phyloP scores from a whole-genome alignment of 371 early-diverging fungal genomes.

The Zopfochytrium polystomum region DNA sequence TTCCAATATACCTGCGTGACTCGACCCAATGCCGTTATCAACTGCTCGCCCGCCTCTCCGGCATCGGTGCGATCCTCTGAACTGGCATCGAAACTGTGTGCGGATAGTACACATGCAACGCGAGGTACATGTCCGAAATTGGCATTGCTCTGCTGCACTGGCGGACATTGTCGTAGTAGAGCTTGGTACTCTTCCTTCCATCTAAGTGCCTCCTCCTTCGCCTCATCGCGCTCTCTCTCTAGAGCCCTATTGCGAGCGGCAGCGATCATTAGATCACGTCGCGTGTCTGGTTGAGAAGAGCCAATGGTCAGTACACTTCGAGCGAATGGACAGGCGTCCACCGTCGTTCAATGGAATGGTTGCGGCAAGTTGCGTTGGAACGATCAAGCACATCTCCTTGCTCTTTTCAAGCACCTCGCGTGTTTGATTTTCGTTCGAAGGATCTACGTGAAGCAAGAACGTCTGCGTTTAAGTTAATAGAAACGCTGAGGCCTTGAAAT shows the following conservation, averaged over 20 bases:
- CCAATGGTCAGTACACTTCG: no score
- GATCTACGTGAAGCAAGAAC: constrained; percentile 27
- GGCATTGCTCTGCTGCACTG: neutral
- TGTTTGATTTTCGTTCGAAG: constrained; percentile 30
- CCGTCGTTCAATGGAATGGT: no score
- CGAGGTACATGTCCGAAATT: neutral
- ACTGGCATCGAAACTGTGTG: neutral
- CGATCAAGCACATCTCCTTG: constrained; percentile 18
- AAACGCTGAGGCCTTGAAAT: no score
- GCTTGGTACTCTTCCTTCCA: neutral
- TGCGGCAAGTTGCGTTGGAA: constrained; percentile 11
- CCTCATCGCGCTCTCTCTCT: neutral
- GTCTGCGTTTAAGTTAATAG: no score
- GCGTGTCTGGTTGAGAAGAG: no score
- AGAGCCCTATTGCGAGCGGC: neutral
- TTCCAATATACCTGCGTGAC: no score
- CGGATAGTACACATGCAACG: neutral
- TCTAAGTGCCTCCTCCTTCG: neutral
- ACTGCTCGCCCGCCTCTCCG: no score
- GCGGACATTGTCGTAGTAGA: neutral
- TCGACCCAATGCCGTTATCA: no score
- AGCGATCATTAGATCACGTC: neutral
- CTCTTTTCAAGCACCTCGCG: constrained; percentile 22
- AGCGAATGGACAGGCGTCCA: no score
- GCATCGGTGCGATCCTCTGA: no score